Base-by-base conservation (phyloP, 192 early-diverging fungal genomes). In the Thoreauomyces humboldtii region DNA sequence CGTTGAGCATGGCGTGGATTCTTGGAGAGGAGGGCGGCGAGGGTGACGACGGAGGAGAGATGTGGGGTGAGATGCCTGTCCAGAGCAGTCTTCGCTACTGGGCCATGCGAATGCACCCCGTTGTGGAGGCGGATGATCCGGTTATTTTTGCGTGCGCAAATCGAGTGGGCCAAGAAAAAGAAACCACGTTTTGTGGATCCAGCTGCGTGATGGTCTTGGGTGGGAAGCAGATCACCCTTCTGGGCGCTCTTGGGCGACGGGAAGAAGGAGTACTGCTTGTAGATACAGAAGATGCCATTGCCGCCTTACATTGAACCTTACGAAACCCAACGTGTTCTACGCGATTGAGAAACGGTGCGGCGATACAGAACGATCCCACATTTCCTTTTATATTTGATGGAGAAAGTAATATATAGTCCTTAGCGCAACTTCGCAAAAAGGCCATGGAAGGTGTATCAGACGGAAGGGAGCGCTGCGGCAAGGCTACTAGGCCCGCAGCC, bases 1-100 rank as follows among this genome's bases (percentile, higher is more conserved):
- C 88, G 7, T 81, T 77, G 41, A 81, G 82, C 1, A 92, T 89
- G 87, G 81, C 88, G 0, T 92, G 91, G 91, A 60, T 90, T 9
- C 21, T 72, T n/a, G 37, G 38, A 2, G 43, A 56, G 7, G 59
- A 69, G 1, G 73, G 58, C 21, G 45, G 29, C 3, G 47, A 52
- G 2, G 2, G 31, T 24, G 2, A 14, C 14, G 47, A 21, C 3
- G 0, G 42, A 11, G 14, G 0, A 17, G 2, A 22, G 14, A 37
- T 9, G 11, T 12, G 17, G 0, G 5, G 17, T 15, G 9, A 4
- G 1, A 22, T 1, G 47, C 59, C 59, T 0, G 41, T 48, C 2
- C 14, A 12, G 43, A 12, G 14, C 27, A 61, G 17, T 50, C 19
- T 61, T 4, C 37, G 29, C 2, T 63, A 63, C 47, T 63, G 61